Evolutionary conservation across 306 rosid genomes (phyloP).

Genomic region (Trifolium pratense): DNA sequence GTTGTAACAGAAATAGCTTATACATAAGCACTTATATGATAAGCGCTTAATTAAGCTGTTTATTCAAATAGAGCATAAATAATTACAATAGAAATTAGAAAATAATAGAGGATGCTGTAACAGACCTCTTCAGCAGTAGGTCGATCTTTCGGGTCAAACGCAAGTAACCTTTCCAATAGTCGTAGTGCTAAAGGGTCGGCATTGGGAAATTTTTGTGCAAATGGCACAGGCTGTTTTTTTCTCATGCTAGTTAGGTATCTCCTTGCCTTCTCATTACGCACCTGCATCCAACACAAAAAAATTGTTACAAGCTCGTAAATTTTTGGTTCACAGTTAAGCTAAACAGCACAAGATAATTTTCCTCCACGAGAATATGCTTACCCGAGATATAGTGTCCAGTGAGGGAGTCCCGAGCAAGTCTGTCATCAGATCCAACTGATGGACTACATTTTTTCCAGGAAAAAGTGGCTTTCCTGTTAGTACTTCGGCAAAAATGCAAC

Average conservation of each 20-base stretch:
- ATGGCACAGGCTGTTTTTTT: constrained; percentile 77
- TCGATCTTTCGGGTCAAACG: constrained; percentile 95
- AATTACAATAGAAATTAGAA: neutral
- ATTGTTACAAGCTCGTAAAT: neutral
- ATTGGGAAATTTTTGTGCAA: constrained; percentile 81
- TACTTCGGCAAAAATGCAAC: constrained; percentile 96
- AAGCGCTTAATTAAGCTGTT: neutral
- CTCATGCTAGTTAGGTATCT: constrained; percentile 95
- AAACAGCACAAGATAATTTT: neutral
- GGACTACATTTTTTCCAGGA: constrained; percentile 98
- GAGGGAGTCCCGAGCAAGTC: constrained; percentile 96
- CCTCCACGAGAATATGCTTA: constrained; percentile 34
- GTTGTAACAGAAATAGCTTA: neutral
- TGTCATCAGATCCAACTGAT: constrained; percentile 95
- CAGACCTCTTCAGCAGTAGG: constrained; percentile 98
- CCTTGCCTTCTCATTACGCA: constrained; percentile 92
- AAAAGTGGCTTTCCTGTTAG: constrained; percentile 93
- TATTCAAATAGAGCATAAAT: neutral
- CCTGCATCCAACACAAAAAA: constrained; percentile 55
- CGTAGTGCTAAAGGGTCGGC: constrained; percentile 90
- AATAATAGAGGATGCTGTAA: constrained; percentile 2
- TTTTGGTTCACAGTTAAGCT: neutral
- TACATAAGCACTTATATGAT: neutral
- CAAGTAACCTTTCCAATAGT: constrained; percentile 78
- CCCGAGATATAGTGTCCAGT: constrained; percentile 92